Percentiles rank a stretch among this genome's conserved stretches.
Conservation (phyloP, 768 basidiomycete genomes). For the Boletus subcaerulescens region DNA sequence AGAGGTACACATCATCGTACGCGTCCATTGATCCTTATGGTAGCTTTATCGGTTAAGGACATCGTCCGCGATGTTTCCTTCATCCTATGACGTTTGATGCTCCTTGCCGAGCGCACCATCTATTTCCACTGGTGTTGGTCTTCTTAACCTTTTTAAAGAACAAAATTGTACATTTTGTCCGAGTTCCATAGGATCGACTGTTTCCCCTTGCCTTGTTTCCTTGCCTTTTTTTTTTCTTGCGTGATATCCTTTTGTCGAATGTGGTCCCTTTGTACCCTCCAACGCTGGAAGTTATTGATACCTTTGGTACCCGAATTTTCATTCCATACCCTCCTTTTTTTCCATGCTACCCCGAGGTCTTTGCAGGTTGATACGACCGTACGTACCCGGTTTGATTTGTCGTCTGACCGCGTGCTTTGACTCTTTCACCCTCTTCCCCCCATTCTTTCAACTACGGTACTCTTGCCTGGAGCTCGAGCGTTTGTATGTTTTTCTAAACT, state of each 20-base stretch:
- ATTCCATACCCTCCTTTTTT: constrained; percentile 17
- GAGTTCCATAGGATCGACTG: constrained; percentile 8
- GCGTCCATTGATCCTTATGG: constrained; percentile 26
- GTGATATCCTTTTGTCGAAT: constrained; percentile 2
- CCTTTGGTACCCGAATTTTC: constrained; percentile 13
- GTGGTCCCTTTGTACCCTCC: neutral
- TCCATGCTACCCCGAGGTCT: neutral
- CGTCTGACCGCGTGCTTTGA: neutral
- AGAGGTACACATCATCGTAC: constrained; percentile 27
- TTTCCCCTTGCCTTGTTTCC: constrained; percentile 1
- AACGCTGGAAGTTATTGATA: constrained; percentile 17
- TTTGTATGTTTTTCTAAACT: constrained; percentile 7
- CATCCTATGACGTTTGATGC: neutral
- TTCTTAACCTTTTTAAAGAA: neutral
- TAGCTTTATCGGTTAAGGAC: constrained; percentile 9
- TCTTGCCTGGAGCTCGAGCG: constrained; percentile 23
- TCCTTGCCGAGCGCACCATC: neutral
- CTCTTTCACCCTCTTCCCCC: neutral
- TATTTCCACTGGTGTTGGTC: neutral
- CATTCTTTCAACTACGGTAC: neutral
- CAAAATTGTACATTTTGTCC: constrained; percentile 16
- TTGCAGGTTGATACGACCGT: neutral
- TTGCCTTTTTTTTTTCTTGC: neutral
- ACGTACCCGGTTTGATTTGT: neutral
- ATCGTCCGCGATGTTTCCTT: neutral